A percentile compares a stretch with the other conserved stretches of the same genome.
Evolutionary conservation across 106 monocot genomes (phyloP).

Genomic region (Iris macrosiphon): DNA sequence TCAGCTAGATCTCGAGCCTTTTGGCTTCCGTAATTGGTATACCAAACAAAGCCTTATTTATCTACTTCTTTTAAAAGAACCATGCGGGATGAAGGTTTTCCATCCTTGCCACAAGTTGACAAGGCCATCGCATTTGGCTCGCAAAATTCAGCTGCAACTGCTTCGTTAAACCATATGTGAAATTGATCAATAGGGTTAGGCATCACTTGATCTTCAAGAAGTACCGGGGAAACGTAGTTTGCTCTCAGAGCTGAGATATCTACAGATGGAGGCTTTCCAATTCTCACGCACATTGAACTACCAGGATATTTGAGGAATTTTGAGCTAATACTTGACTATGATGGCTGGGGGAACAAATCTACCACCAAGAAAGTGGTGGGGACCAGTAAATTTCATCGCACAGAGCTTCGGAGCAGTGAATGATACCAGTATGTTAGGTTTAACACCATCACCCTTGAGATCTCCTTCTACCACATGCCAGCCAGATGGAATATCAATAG

Average conservation of each 20-base stretch:
- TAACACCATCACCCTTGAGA: constrained; percentile 55
- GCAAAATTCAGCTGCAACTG: constrained; percentile 64
- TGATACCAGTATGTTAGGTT: constrained; percentile 84
- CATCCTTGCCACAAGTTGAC: constrained; percentile 67
- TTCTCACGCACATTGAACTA: constrained; percentile 90
- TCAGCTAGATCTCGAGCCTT: constrained; percentile 73
- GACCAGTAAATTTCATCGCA: constrained; percentile 81
- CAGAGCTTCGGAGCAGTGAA: constrained; percentile 96
- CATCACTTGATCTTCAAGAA: constrained; percentile 60
- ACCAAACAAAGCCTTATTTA: constrained; percentile 87
- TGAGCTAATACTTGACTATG: constrained; percentile 49
- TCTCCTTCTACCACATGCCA: constrained; percentile 99
- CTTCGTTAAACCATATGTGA: constrained; percentile 89
- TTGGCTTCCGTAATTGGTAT: constrained; percentile 85
- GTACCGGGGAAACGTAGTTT: constrained; percentile 89
- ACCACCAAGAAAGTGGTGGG: constrained; percentile 95
- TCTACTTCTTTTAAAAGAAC: constrained; percentile 89
- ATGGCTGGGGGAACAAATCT: constrained; percentile 94
- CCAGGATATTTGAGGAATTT: constrained; percentile 81
- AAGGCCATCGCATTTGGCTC: constrained; percentile 98
- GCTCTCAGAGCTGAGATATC: constrained; percentile 82
- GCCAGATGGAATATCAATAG: constrained; percentile 98
- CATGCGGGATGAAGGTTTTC: constrained; percentile 80
- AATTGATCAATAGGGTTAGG: constrained; percentile 85
- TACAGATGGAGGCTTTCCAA: constrained; percentile 70